These are phyloP conservation scores for Cnidoscolus chayamansa DNA, from an alignment of 441 rosid genomes.

Conservation along the genomic window DNA sequence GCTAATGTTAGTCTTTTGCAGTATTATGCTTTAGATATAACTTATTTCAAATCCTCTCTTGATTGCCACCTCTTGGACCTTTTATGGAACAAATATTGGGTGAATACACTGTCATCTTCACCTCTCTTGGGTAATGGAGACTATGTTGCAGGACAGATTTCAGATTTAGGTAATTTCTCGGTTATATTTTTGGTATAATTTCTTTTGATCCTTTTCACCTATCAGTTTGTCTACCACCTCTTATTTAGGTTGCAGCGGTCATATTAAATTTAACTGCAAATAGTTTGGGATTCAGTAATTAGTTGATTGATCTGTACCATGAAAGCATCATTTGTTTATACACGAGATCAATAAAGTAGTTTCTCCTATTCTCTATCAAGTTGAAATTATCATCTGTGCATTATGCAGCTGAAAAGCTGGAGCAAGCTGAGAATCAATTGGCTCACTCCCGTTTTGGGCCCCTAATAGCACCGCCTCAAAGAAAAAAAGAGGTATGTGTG, in stretches of 20 bases:
- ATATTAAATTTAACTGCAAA: not conserved
- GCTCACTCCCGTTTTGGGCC: constrained; percentile 81
- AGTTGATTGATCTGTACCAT: not conserved
- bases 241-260: not conserved
- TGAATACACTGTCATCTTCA: constrained; percentile 95
- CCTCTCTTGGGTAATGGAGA: constrained; percentile 95
- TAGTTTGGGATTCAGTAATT: not conserved
- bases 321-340: not conserved
- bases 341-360: not conserved
- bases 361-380: constrained; percentile 16
- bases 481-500: constrained; percentile 77
- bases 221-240: not conserved
- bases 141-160: constrained; percentile 96
- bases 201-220: not conserved
- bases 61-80: constrained; percentile 95
- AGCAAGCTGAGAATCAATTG: constrained; percentile 90
- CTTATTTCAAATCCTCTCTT: constrained; percentile 94
- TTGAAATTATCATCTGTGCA: constrained; percentile 20
- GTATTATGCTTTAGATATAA: constrained; percentile 93
- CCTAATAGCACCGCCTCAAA: constrained; percentile 54
- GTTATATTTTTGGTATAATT: not conserved
- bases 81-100: constrained; percentile 99
- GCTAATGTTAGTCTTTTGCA: constrained; percentile 36
- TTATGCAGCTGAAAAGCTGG: constrained; percentile 54
- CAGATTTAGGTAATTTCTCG: constrained; percentile 78